Evolutionary conservation across 306 rosid genomes (phyloP), one percentile per base, ranked within the genome.

Genomic region (Lagenaria siceraria): DNA sequence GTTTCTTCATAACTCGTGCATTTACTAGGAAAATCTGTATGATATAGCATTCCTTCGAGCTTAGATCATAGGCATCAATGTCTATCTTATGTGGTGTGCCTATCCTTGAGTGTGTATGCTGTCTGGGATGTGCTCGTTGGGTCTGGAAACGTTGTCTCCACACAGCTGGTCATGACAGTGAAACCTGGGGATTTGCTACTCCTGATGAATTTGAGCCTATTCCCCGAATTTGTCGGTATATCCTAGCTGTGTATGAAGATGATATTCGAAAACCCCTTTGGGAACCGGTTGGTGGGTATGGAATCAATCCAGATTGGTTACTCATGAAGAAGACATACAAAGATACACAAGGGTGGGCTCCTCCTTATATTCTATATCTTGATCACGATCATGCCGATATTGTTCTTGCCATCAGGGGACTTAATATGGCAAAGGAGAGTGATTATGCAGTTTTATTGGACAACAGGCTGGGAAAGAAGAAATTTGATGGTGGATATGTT

Each of bases 101-200:
- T 43, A 86, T 93, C 74, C 83, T 93, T n/a, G 98, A 93, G 88
- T 93, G 97, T 81, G 98, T 91, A 52, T 93, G 90, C 52, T 93
- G 98, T 80, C 83, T 93, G 73, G 98, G 87, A 19, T 93, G 98
- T 76, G 85, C 93, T 51, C 97, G 98, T 24, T 93, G 98, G 98
- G 96, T 87, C 49, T 93, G 96, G 92, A 93, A 91, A 86, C 83
- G 97, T 49, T 93, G 98, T 78, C 96, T 93, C 85, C 96, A 89
- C 83, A 79, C 96, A 38, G 97, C 98, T 68, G 98, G 97, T 55
- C 97, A 93, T 84, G 98, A 91, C 83, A 93, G 98, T 84, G 98
- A 91, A 83, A 88, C 85, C 74, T 93, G 98, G 98, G 93, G 98
- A 31, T 56, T 88, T 80, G 88, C 97, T 35, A 80, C 86, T 3